Evolutionary conservation across 164 flowering plant species (phyloP).

Genomic region (Tinospora cordifolia): DNA sequence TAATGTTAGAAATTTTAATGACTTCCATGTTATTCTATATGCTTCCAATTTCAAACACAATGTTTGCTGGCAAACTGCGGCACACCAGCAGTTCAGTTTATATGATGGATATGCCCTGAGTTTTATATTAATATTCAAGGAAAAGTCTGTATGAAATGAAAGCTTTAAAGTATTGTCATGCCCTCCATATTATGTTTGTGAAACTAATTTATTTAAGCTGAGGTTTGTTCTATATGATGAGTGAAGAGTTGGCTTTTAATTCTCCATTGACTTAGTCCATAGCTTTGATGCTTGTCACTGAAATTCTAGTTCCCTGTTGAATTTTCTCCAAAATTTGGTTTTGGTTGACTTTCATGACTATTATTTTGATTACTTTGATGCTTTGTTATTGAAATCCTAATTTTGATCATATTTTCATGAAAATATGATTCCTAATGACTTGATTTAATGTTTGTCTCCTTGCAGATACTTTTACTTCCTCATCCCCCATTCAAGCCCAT

Average conservation of each 20-base stretch:
- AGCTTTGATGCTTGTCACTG: not conserved
- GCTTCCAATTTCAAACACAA: not conserved
- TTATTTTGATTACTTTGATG: not conserved
- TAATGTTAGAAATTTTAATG: not conserved
- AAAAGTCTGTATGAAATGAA: too few relatives aligned
- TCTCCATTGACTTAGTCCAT: too few relatives aligned
- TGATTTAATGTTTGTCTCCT: conserved; percentile 2
- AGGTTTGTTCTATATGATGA: not conserved
- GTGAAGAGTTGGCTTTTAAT: not conserved
- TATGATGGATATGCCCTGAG: too few relatives aligned
- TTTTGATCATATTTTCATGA: not conserved
- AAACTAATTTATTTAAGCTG: not conserved
- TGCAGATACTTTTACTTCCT: conserved; percentile 91
- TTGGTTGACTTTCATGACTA: not conserved
- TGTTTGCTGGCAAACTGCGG: not conserved
- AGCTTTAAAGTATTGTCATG: not conserved
- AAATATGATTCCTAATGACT: not conserved
- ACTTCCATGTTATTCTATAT: not conserved
- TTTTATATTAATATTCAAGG: too few relatives aligned
- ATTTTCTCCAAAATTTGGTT: not conserved
- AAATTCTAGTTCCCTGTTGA: not conserved
- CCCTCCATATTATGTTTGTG: not conserved
- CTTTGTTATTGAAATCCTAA: not conserved
- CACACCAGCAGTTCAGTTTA: not conserved
- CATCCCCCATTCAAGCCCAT: conserved; percentile 89